These are phyloP conservation scores for Blepharisma japonicum DNA, from an alignment of 73 alveolate species.

Conservation along the genomic window DNA sequence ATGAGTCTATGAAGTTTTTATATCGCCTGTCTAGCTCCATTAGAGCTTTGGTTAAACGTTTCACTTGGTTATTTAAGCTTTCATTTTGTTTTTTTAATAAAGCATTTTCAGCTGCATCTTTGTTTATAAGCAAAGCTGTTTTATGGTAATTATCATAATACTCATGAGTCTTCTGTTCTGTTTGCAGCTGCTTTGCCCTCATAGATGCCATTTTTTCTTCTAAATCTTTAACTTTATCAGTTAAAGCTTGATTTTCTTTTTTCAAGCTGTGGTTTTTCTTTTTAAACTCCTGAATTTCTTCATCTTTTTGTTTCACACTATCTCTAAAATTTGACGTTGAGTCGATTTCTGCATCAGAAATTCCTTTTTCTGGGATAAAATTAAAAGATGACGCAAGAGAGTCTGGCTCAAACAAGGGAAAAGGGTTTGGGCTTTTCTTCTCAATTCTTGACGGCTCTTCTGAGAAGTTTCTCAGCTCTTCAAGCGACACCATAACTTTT, in stretches of 20 bases:
- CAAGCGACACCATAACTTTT: neutral
- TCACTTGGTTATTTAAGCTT: neutral
- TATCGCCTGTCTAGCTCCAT: neutral
- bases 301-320: neutral
- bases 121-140: neutral
- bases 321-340: neutral
- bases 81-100: neutral
- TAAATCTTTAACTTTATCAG: neutral
- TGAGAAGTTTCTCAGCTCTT: neutral
- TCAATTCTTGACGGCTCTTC: neutral
- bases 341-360: neutral
- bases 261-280: neutral
- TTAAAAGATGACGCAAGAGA: neutral
- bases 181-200: neutral
- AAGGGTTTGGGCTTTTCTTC: neutral
- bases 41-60: neutral
- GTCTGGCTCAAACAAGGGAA: neutral
- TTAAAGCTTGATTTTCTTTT: neutral
- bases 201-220: neutral
- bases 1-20: no score
- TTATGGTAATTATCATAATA: constrained; percentile 2
- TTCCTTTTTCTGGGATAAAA: constrained; percentile 12
- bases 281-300: neutral
- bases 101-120: neutral
- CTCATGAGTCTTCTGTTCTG: neutral